These are phyloP conservation scores for Talaromyces stipitatus DNA, from an alignment of 495 filamentous ascomycete genomes.

Conservation along the genomic window DNA sequence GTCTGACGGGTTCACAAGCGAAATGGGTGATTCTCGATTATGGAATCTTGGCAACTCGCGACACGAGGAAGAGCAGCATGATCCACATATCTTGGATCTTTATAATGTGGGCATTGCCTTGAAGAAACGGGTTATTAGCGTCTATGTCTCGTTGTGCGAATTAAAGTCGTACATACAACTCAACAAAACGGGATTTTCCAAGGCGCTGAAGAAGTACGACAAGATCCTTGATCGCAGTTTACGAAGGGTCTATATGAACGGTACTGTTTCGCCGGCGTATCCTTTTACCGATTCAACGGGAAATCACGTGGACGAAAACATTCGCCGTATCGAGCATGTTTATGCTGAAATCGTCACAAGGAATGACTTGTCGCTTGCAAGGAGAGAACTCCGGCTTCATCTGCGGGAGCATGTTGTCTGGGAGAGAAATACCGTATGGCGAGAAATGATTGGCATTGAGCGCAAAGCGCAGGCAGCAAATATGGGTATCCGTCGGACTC, in stretches of 20 bases:
- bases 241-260: constrained; percentile 64
- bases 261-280: constrained; percentile 62
- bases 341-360: constrained; percentile 78
- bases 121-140: constrained; percentile 79
- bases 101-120: constrained; percentile 78
- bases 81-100: constrained; percentile 59
- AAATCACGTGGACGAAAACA: constrained; percentile 59
- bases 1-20: constrained; percentile 39
- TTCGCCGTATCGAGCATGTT: constrained; percentile 62
- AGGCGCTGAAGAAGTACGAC: constrained; percentile 97
- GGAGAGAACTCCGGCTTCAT: constrained; percentile 80
- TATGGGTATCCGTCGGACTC: constrained; percentile 67
- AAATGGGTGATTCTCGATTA: constrained; percentile 28
- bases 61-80: constrained; percentile 59
- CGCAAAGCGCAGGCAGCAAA: constrained; percentile 92
- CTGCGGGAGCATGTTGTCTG: constrained; percentile 96
- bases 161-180: constrained; percentile 93
- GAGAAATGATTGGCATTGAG: constrained; percentile 98
- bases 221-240: constrained; percentile 83
- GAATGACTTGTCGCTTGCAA: constrained; percentile 65
- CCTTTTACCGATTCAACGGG: constrained; percentile 69
- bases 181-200: constrained; percentile 92
- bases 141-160: constrained; percentile 92
- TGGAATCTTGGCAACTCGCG: constrained; percentile 12
- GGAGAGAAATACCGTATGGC: constrained; percentile 98